A percentile compares a stretch with the other conserved stretches of the same genome.
These are phyloP conservation scores for Lichtheimia hyalospora DNA, from an alignment of 371 early-diverging fungal species.

Conservation along the genomic window DNA sequence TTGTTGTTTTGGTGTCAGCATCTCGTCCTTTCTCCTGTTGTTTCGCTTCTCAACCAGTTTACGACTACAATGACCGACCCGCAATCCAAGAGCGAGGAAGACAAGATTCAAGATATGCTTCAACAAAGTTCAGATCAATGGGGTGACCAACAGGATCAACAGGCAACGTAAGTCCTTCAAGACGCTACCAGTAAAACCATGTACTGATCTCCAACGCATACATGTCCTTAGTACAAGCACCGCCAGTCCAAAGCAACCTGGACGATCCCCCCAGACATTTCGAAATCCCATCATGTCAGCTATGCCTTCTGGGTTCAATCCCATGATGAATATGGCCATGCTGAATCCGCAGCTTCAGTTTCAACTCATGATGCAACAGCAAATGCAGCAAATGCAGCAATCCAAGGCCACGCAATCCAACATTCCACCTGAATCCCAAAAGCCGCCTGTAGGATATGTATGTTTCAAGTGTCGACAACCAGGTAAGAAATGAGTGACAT, in stretches of 20 bases:
- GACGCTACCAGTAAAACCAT: neutral
- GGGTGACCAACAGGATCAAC: constrained; percentile 26
- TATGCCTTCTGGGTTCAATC: constrained; percentile 23
- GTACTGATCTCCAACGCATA: neutral
- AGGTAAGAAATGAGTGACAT: constrained; percentile 17
- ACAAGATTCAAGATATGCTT: constrained; percentile 33
- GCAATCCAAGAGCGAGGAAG: constrained; percentile 28
- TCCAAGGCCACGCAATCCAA: constrained; percentile 18
- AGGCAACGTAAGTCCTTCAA: constrained; percentile 13
- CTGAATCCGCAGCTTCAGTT: constrained; percentile 43
- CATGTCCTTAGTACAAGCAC: neutral
- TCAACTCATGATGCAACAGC: constrained; percentile 40
- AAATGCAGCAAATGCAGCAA: constrained; percentile 39
- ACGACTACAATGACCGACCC: constrained; percentile 21
- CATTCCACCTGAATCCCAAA: constrained; percentile 48
- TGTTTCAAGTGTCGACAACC: constrained; percentile 54
- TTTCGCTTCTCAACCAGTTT: too few species aligned
- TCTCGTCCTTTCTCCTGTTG: too few species aligned
- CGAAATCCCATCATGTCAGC: constrained; percentile 8
- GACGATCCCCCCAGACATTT: constrained; percentile 20
- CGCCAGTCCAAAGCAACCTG: constrained; percentile 11
- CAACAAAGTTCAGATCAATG: constrained; percentile 28
- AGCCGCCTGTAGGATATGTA: constrained; percentile 49
- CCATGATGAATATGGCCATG: constrained; percentile 41
- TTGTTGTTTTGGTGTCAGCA: too few species aligned